A percentile compares a stretch with the other conserved stretches of the same genome.
Conservation (phyloP, 164 flowering plant genomes). For the Paratinospora sagittata region DNA sequence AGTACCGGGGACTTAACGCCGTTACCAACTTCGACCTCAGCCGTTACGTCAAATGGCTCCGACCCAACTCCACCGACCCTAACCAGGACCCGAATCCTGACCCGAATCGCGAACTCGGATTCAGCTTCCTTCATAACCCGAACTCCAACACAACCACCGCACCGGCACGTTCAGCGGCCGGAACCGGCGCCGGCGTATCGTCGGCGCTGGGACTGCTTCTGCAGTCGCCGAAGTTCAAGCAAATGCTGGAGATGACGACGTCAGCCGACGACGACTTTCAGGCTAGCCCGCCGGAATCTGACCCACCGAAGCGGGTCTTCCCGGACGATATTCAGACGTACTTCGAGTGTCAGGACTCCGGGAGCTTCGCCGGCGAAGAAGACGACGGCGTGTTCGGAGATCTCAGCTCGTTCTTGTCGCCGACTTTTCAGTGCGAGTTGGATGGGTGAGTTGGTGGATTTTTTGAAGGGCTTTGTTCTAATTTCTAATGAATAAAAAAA, state of each 20-base stretch:
- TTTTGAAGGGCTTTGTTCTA: background rate
- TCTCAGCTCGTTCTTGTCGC: constrained; percentile 33
- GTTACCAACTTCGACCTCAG: constrained; percentile 59
- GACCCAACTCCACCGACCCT: constrained; percentile 26
- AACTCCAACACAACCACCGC: background rate
- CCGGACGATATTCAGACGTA: constrained; percentile 67
- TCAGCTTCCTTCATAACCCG: constrained; percentile 15
- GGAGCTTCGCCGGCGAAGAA: constrained; percentile 11
- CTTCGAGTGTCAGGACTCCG: constrained; percentile 27
- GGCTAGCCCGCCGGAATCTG: constrained; percentile 31
- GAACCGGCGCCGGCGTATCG: constrained; percentile 20
- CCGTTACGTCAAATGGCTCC: constrained; percentile 70
- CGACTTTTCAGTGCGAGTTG: constrained; percentile 39
- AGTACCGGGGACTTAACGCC: constrained; percentile 48
- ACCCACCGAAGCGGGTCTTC: constrained; percentile 41
- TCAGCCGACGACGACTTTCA: constrained; percentile 28
- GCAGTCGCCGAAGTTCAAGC: constrained; percentile 64
- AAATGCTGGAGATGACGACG: constrained; percentile 52
- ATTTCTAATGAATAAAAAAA: too few species aligned
- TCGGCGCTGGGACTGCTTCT: constrained; percentile 54
- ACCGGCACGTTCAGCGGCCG: constrained; percentile 4
- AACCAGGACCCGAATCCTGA: constrained; percentile 9
- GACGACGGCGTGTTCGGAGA: constrained; percentile 25
- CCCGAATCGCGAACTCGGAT: constrained; percentile 23
- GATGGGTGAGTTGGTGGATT: constrained; percentile 9